Base-by-base conservation (phyloP, 768 basidiomycete genomes). In the Suillus spraguei region DNA sequence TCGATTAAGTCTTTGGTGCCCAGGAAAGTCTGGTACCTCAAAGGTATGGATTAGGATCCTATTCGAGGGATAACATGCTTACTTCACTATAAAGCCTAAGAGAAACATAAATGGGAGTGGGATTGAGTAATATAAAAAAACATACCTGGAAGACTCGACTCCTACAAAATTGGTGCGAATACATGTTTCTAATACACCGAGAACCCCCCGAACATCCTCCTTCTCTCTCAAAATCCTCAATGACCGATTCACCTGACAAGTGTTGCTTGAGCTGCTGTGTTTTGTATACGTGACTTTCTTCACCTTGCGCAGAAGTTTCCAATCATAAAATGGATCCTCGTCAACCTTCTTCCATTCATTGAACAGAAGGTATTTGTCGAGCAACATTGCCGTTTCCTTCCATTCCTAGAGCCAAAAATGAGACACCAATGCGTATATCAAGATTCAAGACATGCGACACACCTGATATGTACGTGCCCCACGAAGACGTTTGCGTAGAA, bases 111-210 rank as follows among this genome's bases (percentile, higher is more conserved):
- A 20, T 52, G 69, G 64, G 22, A 33, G 16, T 33, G 14, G 5
- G 1, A 24, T 38, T n/a, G 20, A 52, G 55, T n/a, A 24, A 38
- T 20, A 7, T 41, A 44, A 63, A 60, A 3, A 46, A 14, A 16
- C 5, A n/a, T 17, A 88, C 90, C 90, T 87, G 11, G 89, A 76
- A 41, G 92, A 92, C 77, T 97, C 96, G 4, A 93, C 87, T 0
- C 93, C 97, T 16, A 92, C 97, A 78, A 98, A 99, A 74, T 97
- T 98, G 28, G 87, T 85, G 60, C 95, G 83, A 50, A 98, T 84
- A 67, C 94, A 97, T 0, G 94, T 93, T 69, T 97, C 94, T 41
- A 99, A 78, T 0, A 98, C 92, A 5, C 94, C 95, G 50, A 97
- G 83, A 55, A 96, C 84, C 0, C 92, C 95, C 63, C 92, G 86